Evolutionary conservation across 2,329 filamentous ascomycete species (phyloP), one percentile per base, ranked within the genome.

Genomic region (Leptosphaerulina australis): DNA sequence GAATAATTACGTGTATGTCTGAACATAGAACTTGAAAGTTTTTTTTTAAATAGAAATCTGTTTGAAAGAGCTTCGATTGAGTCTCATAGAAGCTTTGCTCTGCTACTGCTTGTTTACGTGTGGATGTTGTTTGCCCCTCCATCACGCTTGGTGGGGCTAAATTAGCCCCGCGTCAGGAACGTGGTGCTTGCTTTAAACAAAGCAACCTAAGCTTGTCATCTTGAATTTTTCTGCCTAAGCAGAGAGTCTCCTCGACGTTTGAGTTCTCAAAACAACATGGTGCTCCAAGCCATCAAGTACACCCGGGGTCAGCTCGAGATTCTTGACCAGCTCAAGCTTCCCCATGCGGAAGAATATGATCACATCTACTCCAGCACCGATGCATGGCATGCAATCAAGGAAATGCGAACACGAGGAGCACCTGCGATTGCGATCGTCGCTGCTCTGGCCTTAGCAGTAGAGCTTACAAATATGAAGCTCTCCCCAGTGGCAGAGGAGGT

Each of bases 371-470:
- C 83, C 9, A 83, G 85, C 56, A 82, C 87, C 62, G 87, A 91
- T 74, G 90, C 88, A 28, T 94, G 90, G 76, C 86, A 91, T 70
- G 89, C 88, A 64, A 94, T 94, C 75, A 86, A 85, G 63, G 82
- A 88, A 12, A 94, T 94, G 90, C 85, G 90, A 64, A 90, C 79
- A 45, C 79, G 84, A 43, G 88, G 90, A 30, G 94, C 94, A 4
- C 94, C 94, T 0, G 94, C 94, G 35, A 99, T 99, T 71, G 94
- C 94, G 34, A 97, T 99, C 58, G 94, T 99, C n/a, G 94, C 94
- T 17, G 90, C 89, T 15, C 82, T 99, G 25, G 87, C 90, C 2
- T 83, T 97, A 26, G 92, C 91, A 1, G 90, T 96, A 7, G 93
- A 97, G 72, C 76, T 97, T 7, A 78, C 85, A 40, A 82, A 83